Evolutionary conservation across 2,329 filamentous ascomycete genomes (phyloP).

Genomic region (Pseudopyricularia cyperi): DNA sequence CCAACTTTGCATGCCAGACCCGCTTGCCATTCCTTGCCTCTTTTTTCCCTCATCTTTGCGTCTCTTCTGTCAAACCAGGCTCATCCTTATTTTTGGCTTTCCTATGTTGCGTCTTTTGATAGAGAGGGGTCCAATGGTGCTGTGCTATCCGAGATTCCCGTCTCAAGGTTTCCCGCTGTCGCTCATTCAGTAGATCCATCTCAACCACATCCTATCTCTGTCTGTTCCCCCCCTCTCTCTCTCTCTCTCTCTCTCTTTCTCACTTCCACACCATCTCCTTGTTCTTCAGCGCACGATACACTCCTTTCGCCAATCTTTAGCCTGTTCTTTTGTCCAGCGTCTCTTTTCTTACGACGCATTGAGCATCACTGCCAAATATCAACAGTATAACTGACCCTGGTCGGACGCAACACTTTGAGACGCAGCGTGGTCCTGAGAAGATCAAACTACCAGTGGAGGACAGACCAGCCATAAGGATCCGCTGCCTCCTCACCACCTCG

Average conservation of each 20-base stretch:
- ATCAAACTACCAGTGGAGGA: neutral
- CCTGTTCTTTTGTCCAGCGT: neutral
- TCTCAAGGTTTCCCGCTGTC: neutral
- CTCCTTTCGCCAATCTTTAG: neutral
- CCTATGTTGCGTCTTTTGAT: neutral
- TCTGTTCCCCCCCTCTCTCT: too few relatives aligned
- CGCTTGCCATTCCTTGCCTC: neutral
- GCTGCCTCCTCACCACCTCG: neutral
- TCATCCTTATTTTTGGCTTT: neutral
- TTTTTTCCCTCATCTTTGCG: neutral
- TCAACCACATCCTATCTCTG: too few relatives aligned
- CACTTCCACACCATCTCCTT: neutral
- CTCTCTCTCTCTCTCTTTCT: neutral
- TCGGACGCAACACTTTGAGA: neutral
- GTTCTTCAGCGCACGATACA: neutral
- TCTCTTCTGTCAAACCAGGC: neutral
- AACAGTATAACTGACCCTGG: neutral
- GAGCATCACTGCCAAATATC: neutral
- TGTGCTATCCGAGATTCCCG: neutral
- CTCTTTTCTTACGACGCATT: neutral
- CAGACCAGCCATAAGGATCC: neutral
- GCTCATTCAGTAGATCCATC: too few relatives aligned
- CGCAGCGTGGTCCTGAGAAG: neutral
- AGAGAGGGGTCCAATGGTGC: neutral
- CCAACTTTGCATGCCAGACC: neutral